phyloP scores from a whole-genome alignment of 805 yeast species.

The Zygoascus ofunaensis region DNA sequence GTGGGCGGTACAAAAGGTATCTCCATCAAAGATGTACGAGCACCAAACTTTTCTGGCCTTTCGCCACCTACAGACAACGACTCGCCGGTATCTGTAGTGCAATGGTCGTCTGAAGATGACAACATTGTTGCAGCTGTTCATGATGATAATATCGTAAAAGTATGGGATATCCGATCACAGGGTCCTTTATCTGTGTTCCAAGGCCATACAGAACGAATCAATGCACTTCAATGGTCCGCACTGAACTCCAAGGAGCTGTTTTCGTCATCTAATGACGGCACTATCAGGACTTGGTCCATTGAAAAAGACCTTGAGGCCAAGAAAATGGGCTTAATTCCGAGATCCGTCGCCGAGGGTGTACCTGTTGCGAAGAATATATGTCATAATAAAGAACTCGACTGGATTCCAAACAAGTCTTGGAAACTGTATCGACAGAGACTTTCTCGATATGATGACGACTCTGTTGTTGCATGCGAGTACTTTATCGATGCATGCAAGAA shows the following conservation, averaged over 20 bases:
- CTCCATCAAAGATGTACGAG: slow-evolving; percentile 62
- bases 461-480: slow-evolving; percentile 12
- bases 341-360: neutral
- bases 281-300: slow-evolving; percentile 59
- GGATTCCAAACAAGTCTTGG: slow-evolving; percentile 21
- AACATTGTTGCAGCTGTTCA: slow-evolving; percentile 59
- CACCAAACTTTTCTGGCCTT: slow-evolving; percentile 36
- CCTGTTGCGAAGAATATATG: neutral
- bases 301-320: neutral
- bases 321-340: neutral
- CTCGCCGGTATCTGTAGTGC: slow-evolving; percentile 36
- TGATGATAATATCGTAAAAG: slow-evolving; percentile 43
- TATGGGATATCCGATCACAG: slow-evolving; percentile 68
- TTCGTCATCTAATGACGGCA: slow-evolving; percentile 57
- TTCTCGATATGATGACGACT: slow-evolving; percentile 14
- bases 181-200: slow-evolving; percentile 43
- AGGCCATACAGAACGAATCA: slow-evolving; percentile 50
- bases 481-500: slow-evolving; percentile 18
- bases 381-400: slow-evolving; percentile 6
- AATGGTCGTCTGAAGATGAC: slow-evolving; percentile 57
- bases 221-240: slow-evolving; percentile 52
- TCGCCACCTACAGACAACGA: slow-evolving; percentile 34
- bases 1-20: slow-evolving; percentile 60
- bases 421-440: slow-evolving; percentile 23
- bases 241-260: slow-evolving; percentile 37